Base-by-base conservation (phyloP, 2,329 filamentous ascomycete genomes). In the Aspergillus aculeatus region DNA sequence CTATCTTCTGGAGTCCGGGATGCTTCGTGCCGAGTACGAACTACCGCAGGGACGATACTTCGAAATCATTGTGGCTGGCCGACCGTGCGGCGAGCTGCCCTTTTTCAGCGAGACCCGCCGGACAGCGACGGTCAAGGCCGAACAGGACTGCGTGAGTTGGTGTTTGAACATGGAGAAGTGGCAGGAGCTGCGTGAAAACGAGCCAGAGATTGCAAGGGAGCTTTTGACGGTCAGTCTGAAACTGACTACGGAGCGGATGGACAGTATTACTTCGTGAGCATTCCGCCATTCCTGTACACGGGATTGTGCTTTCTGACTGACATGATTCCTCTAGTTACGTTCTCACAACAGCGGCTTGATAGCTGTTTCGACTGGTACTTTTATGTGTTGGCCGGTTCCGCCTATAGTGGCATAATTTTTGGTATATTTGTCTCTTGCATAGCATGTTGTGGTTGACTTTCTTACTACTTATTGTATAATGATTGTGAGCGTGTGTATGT, bases 221-320 rank as follows among this genome's bases (percentile, higher is more conserved):
- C 72, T 99, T 69, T 76, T 99, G 73, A 88, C 87, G 69, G 87
- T 98, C 54, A 90, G 90, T n/a, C 75, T 99, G 72, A 97, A 96
- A 81, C 77, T 99, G 73, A 98, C 94, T 47, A 96, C 89, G 58
- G 95, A 99, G 83, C 84, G 95, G 66, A 96, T 98, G 92, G 84
- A 86, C 69, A 83, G 84, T 57, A 86, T 88, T 63, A 88, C 85
- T 24, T 83, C 81, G 73, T 84, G 77, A 73, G 80, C 81, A 35
- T 59, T 67, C n/a, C 16, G 14, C 26, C 29, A 10, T 3, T 54
- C 21, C 11, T 58, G 14, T 49, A 14, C 19, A 44, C 29, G 11
- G 5, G 41, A 41, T 5, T 9, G 31, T 55, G 5, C 7, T 14
- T 21, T 47, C 32, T 49, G 26, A 56, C 60, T 64, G 47, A 67